phyloP scores from a whole-genome alignment of 495 filamentous ascomycete species.

The Letharia lupina region DNA sequence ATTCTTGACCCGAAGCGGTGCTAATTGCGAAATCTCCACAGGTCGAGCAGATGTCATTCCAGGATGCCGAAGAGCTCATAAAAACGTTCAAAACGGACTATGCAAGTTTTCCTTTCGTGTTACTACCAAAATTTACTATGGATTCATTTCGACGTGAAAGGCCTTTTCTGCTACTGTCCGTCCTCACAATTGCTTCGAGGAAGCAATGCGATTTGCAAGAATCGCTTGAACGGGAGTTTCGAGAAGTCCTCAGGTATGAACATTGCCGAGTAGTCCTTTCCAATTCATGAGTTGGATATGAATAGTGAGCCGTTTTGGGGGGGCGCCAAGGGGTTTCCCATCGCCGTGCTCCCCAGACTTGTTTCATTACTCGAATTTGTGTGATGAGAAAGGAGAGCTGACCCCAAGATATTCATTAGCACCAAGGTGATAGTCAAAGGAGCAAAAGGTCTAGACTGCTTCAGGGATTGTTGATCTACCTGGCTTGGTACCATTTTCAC shows the following conservation, averaged over 20 bases:
- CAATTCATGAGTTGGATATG: no score
- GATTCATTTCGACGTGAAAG: constrained; percentile 20
- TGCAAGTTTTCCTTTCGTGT: background rate
- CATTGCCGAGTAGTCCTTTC: background rate
- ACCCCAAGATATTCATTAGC: background rate
- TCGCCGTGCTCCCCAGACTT: background rate
- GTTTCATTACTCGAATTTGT: background rate
- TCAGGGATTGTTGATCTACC: constrained; percentile 26
- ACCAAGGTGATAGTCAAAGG: constrained; percentile 21
- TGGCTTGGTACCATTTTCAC: constrained; percentile 26
- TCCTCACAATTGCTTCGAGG: constrained; percentile 21
- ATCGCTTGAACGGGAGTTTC: constrained; percentile 17
- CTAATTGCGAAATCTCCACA: background rate
- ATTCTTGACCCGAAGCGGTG: background rate
- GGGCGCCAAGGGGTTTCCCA: background rate
- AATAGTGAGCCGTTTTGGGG: background rate
- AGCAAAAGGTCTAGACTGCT: constrained; percentile 27
- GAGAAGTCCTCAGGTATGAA: constrained; percentile 12
- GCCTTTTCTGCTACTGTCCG: constrained; percentile 24
- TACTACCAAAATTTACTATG: constrained; percentile 7
- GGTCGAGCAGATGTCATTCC: constrained; percentile 10
- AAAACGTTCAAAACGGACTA: constrained; percentile 8
- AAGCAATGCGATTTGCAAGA: constrained; percentile 18
- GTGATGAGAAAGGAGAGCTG: background rate
- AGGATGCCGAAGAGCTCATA: constrained; percentile 14